Base-by-base conservation (phyloP, 805 yeast genomes). In the Nakazawaea molendinolei region DNA sequence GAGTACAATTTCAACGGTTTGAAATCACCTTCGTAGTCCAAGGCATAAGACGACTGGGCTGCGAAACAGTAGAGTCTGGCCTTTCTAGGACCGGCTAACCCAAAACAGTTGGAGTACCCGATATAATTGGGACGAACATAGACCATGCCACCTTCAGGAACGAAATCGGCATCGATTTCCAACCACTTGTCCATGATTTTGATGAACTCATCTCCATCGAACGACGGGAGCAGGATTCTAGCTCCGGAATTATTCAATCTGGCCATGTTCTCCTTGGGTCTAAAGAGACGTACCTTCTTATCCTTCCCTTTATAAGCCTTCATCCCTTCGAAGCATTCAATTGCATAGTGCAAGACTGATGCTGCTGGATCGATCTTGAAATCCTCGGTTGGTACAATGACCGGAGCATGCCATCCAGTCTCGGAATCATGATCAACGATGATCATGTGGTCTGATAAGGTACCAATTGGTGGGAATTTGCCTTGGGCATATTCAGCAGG, bases 71-170 rank as follows among this genome's bases (percentile, higher is more conserved):
- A 63, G 42, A 68, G 52, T 40, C 63, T 56, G 10, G 74, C 71
- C 36, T 48, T 58, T 45, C 56, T 62, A 10, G 75, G 74, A 36
- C 60, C 48, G 29, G 60, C 55, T 29, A 70, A 69, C 26, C 76
- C 77, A 46, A 71, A 65, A 23, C 61, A 54, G 23, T 65, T 62
- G 33, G 66, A 50, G 26, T 74, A 69, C 22, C 74, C 75, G 43
- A 71, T 69, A 52, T 69, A 57, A 36, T 71, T 63, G 23, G 76
- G 77, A 50, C 77, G 59, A 42, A 71, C 55, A 51, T 71, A 71
- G 42, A 71, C 62, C 33, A 61, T 65, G 56, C 61, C 55, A 36
- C 68, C 68, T 34, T 56, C 43, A 7, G 74, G 73, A 19, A 71
- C 64, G 45, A 66, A 70, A 38, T 59, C 53, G 41, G 60, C 49